Evolutionary conservation across 2,329 filamentous ascomycete species (phyloP).

Genomic region (Capronia coronata): DNA sequence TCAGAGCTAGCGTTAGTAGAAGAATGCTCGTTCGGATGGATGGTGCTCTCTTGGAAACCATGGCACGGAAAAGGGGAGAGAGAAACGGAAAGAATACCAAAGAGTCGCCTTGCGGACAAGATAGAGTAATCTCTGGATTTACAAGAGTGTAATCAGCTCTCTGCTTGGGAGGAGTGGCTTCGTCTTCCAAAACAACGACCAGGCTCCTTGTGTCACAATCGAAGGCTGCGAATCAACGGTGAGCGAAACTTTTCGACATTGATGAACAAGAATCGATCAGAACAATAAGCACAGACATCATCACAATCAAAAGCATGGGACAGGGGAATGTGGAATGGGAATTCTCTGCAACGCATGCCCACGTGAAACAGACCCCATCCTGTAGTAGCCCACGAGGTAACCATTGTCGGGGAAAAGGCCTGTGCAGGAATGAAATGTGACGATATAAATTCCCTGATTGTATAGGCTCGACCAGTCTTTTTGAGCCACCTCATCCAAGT

Average conservation of each 20-base stretch:
- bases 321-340: not conserved
- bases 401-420: not conserved
- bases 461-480: not conserved
- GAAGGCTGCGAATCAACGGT: not conserved
- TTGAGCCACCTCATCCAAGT: conserved; percentile 4
- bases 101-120: too few relatives aligned
- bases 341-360: not conserved
- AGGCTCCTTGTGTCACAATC: not conserved
- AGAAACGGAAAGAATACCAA: too few relatives aligned
- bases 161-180: too few relatives aligned
- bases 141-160: too few relatives aligned
- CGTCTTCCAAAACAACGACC: too few relatives aligned
- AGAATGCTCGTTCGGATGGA: not conserved
- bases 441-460: not conserved
- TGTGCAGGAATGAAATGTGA: conserved; percentile 2
- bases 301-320: not conserved
- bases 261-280: not conserved
- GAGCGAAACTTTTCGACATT: not conserved
- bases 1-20: conserved; percentile 4
- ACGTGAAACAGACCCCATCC: too few relatives aligned
- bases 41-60: not conserved
- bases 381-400: too few relatives aligned
- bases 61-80: not conserved
- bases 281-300: conserved; percentile 4
- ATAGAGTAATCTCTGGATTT: too few relatives aligned